Base-by-base conservation (phyloP, 176 grass and related monocot genomes). In the Saccharum officinarum region DNA sequence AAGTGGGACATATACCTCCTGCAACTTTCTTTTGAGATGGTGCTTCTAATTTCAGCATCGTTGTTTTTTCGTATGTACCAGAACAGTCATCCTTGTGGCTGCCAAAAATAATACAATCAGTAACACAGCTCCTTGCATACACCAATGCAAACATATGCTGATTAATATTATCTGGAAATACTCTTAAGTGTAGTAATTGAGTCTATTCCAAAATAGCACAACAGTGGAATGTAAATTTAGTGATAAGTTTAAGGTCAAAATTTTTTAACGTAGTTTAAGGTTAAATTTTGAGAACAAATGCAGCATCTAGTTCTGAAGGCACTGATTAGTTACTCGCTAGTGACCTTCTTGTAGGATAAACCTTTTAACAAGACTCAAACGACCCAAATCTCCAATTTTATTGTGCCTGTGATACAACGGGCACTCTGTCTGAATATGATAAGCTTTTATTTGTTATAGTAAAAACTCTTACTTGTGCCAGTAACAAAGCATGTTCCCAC, bases 401-500 rank as follows among this genome's bases (percentile, higher is more conserved):
- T 31, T 75, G 65, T 73, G 70, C 23, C 10, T 16, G n/a, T 3
- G 3, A 6, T 45, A 47, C 70, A 74, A 49, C 0, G 28, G 25
- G 14, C 26, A 78, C 4, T 83, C 26, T 50, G 62, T 72, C n/a
- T 18, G 30, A 67, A 38, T 46, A 61, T 46, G 18, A 61, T 37
- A 59, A 49, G 63, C 6, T 66, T 47, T 61, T 57, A 36, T 70
- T 75, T 70, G 9, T 47, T 67, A 38, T 8, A 67, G 49, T 13
- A 61, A 71, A 77, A 15, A 71, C n/a, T 57, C 86, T 89, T 94
- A 94, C 92, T 89, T 94, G 77, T 95, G 90, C 95, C 92, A 95
- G 50, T 33, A 40, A 77, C 92, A 95, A 49, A 88, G 85, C 30
- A 67, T 38, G 57, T 88, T 91, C 82, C 83, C 86, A 76, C 90